These are phyloP conservation scores for Plasmodium malariae DNA, from an alignment of 169 alveolate species.

Conservation along the genomic window DNA sequence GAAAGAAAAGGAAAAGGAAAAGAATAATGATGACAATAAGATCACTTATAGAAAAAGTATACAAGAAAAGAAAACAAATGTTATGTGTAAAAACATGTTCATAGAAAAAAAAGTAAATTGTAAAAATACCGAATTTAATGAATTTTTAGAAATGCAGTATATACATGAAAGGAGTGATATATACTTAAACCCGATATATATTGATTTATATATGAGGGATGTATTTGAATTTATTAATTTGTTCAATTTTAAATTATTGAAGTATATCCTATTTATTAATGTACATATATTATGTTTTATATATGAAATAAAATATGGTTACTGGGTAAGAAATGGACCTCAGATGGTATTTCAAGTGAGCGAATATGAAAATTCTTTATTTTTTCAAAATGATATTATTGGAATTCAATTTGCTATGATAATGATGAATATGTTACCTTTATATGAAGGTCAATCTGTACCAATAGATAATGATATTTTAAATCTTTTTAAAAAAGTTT, in stretches of 20 bases:
- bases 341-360: conserved; percentile 43
- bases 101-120: conserved; percentile 59
- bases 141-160: conserved; percentile 39
- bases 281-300: conserved; percentile 30
- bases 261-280: conserved; percentile 37
- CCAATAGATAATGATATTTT: not conserved
- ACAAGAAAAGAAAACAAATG: conserved; percentile 51
- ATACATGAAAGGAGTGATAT: conserved; percentile 21
- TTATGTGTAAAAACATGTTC: conserved; percentile 32
- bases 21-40: not conserved
- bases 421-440: conserved; percentile 69
- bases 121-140: conserved; percentile 52
- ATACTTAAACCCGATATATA: conserved; percentile 43
- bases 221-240: conserved; percentile 39
- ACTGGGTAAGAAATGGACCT: conserved; percentile 73
- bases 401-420: conserved; percentile 59
- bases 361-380: conserved; percentile 34
- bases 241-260: conserved; percentile 31
- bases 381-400: conserved; percentile 62
- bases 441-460: conserved; percentile 30
- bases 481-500: not conserved
- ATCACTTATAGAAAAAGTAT: conserved; percentile 29
- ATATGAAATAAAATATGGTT: conserved; percentile 70
- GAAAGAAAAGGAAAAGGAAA: conserved; percentile 18
- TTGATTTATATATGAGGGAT: conserved; percentile 65